Evolutionary conservation across 208 protist species (phyloP).

Genomic region (Leishmania turanica): DNA sequence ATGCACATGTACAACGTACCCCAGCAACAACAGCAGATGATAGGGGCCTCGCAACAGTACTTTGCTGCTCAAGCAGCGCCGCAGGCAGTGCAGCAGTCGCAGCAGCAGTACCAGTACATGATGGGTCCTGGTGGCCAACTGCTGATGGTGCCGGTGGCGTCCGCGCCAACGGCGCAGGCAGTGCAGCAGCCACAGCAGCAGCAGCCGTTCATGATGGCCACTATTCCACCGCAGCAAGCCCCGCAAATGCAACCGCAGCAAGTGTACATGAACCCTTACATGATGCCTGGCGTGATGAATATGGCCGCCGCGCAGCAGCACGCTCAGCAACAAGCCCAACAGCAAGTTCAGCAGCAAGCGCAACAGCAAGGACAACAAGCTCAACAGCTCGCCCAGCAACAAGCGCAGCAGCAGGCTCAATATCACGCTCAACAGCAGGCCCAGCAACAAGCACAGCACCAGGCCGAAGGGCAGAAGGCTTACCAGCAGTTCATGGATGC

Average conservation of each 20-base stretch:
- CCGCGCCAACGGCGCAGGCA: constrained; percentile 8
- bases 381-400: constrained; percentile 3
- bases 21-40: constrained; percentile 34
- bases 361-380: constrained; percentile 17
- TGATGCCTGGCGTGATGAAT: constrained; percentile 28
- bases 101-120: constrained; percentile 44
- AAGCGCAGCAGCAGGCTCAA: constrained; percentile 20
- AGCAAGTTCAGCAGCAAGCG: constrained; percentile 21
- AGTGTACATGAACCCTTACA: constrained; percentile 32
- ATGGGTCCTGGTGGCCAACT: constrained; percentile 40
- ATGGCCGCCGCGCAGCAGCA: constrained; percentile 18
- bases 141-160: constrained; percentile 35
- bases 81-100: constrained; percentile 23
- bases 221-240: constrained; percentile 10
- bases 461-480: constrained; percentile 7
- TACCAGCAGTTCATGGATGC: constrained; percentile 29
- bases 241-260: constrained; percentile 30
- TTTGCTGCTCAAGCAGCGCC: constrained; percentile 26
- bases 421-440: constrained; percentile 3
- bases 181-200: constrained; percentile 6
- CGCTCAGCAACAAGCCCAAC: constrained; percentile 17
- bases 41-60: constrained; percentile 23
- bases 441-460: constrained; percentile 6
- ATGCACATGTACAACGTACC: constrained; percentile 25
- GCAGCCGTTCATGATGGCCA: constrained; percentile 26